These are phyloP conservation scores for Fusarium abutilonis DNA, from an alignment of 2,329 filamentous ascomycete species.

Conservation along the genomic window DNA sequence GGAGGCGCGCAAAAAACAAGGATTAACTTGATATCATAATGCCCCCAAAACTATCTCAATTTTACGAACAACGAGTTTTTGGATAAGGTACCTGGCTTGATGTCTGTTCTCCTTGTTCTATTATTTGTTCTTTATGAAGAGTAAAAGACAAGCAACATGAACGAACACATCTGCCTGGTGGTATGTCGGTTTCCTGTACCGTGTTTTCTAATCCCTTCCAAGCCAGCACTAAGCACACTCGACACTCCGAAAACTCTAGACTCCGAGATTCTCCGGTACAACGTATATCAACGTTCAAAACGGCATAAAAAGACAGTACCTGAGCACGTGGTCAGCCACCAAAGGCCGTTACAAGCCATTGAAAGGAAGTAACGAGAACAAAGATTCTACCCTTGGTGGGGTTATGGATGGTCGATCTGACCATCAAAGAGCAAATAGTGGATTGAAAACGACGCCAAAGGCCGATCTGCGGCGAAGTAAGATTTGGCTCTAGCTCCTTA, in stretches of 20 bases:
- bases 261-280: conserved; percentile 29
- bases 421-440: conserved; percentile 11
- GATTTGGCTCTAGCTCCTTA: conserved; percentile 25
- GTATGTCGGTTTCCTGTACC: too few relatives aligned
- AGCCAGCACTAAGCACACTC: background rate
- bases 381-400: conserved; percentile 15
- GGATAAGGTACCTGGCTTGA: too few relatives aligned
- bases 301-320: conserved; percentile 3
- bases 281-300: background rate
- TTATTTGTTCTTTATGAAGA: too few relatives aligned
- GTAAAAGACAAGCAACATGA: too few relatives aligned
- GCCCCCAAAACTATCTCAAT: too few relatives aligned
- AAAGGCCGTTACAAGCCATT: conserved; percentile 21
- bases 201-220: too few relatives aligned
- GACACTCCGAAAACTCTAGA: background rate
- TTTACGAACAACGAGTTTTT: too few relatives aligned
- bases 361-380: conserved; percentile 13
- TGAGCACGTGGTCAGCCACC: conserved; percentile 29
- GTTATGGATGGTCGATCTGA: conserved; percentile 22
- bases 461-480: conserved; percentile 37
- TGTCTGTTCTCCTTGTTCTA: too few relatives aligned
- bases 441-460: conserved; percentile 20
- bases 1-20: too few relatives aligned
- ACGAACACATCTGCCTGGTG: too few relatives aligned
- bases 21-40: too few relatives aligned